Evolutionary conservation across 352 stramenopile genomes (phyloP).

Genomic region (Blastocystis sp.): DNA sequence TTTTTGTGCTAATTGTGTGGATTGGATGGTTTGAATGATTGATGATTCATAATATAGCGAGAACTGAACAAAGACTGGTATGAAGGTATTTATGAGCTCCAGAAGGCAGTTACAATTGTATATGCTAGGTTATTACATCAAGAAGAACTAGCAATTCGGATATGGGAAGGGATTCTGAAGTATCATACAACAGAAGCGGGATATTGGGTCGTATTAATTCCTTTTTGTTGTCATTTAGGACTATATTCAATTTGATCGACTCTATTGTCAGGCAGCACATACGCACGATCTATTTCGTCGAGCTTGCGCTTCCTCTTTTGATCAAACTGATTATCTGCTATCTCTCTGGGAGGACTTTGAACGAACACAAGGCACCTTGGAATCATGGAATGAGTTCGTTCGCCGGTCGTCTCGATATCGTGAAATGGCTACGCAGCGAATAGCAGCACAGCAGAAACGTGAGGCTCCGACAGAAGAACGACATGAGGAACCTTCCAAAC

Average conservation of each 20-base stretch:
- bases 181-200: neutral
- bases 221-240: neutral
- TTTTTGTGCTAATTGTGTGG: slow-evolving; percentile 27
- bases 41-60: neutral
- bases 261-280: neutral
- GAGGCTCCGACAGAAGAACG: neutral
- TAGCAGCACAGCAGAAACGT: too few relatives aligned
- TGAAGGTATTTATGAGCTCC: slow-evolving; percentile 50
- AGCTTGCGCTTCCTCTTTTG: neutral
- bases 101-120: slow-evolving; percentile 21
- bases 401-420: neutral
- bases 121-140: neutral
- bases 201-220: slow-evolving; percentile 6
- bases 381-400: slow-evolving; percentile 28
- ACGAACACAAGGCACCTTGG: slow-evolving; percentile 29
- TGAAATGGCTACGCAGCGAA: neutral
- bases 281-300: neutral
- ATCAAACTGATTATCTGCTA: slow-evolving; percentile 9
- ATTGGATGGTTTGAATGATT: slow-evolving; percentile 3
- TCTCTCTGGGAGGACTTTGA: slow-evolving; percentile 44
- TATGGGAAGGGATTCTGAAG: slow-evolving; percentile 65
- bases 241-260: slow-evolving; percentile 59
- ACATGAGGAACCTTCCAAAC: slow-evolving; percentile 12
- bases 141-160: slow-evolving; percentile 21
- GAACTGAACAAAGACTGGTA: slow-evolving; percentile 54